Percentiles rank a stretch among this genome's conserved stretches.
phyloP scores from a whole-genome alignment of 805 yeast species.

The Kuraishia molischiana region DNA sequence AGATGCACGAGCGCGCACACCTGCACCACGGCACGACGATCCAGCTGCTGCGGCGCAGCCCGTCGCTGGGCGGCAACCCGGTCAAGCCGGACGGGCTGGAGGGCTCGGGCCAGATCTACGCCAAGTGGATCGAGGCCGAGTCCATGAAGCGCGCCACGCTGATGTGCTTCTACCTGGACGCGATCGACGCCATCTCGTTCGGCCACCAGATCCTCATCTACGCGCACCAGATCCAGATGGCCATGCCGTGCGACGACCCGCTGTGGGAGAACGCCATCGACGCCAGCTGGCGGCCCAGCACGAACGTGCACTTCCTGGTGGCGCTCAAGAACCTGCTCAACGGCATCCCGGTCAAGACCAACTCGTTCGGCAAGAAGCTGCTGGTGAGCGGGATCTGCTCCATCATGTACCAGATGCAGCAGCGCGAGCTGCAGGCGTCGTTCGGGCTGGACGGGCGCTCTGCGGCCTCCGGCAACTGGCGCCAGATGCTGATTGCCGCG shows the following conservation, averaged over 20 bases:
- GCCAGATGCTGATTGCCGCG: conserved; percentile 59
- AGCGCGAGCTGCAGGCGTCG: conserved; percentile 54
- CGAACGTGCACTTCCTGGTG: conserved; percentile 37
- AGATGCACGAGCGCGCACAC: conserved; percentile 73
- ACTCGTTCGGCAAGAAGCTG: conserved; percentile 57
- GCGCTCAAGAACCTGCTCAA: conserved; percentile 50
- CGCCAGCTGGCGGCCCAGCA: conserved; percentile 9
- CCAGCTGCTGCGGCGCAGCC: conserved; percentile 4
- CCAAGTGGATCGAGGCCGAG: conserved; percentile 74
- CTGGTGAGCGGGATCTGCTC: conserved; percentile 59
- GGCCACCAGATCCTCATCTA: conserved; percentile 57
- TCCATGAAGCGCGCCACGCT: conserved; percentile 68
- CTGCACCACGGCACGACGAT: conserved; percentile 68
- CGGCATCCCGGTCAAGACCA: conserved; percentile 34
- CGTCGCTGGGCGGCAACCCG: conserved; percentile 8
- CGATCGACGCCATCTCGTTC: conserved; percentile 67
- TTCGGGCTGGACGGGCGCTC: conserved; percentile 29
- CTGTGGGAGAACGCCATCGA: conserved; percentile 33
- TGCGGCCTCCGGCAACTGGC: conserved; percentile 43
- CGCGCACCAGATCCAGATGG: conserved; percentile 50
- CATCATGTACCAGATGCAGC: conserved; percentile 64
- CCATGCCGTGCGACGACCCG: conserved; percentile 54
- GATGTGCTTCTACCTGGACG: conserved; percentile 76
- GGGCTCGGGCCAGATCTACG: conserved; percentile 24
- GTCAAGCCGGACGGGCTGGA: conserved; percentile 13